phyloP scores from a whole-genome alignment of 768 basidiomycete genomes.

The Suillus hirtellus region DNA sequence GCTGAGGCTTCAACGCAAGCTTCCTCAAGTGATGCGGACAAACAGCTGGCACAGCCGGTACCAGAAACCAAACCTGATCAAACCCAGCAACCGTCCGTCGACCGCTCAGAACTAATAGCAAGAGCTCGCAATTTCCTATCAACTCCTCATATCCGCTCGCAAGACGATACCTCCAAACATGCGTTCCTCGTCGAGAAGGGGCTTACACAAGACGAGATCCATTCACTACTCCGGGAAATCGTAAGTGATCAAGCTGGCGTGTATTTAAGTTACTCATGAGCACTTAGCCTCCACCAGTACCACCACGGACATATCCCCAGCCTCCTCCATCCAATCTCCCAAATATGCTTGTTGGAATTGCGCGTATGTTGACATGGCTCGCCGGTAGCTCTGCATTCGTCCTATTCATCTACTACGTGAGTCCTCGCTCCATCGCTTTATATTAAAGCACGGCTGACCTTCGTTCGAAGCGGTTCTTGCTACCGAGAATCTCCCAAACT shows the following conservation, averaged over 20 bases:
- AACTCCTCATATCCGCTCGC: constrained; percentile 63
- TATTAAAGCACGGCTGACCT: constrained; percentile 12
- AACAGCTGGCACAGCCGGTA: background rate
- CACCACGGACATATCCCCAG: constrained; percentile 74
- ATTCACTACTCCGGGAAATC: constrained; percentile 53
- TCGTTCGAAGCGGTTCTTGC: constrained; percentile 57
- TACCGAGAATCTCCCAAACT: constrained; percentile 63
- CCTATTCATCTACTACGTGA: constrained; percentile 66
- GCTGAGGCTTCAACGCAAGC: background rate
- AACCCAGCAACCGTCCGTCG: constrained; percentile 8
- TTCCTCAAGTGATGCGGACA: background rate
- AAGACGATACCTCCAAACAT: constrained; percentile 57
- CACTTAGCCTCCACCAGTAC: constrained; percentile 49
- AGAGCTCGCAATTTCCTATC: constrained; percentile 65
- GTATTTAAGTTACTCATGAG: constrained; percentile 5
- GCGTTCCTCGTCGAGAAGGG: constrained; percentile 73
- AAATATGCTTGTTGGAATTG: constrained; percentile 59
- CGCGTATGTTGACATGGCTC: constrained; percentile 65
- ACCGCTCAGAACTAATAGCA: constrained; percentile 46
- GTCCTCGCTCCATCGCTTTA: constrained; percentile 20
- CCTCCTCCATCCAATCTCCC: constrained; percentile 70
- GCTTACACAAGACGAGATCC: constrained; percentile 59
- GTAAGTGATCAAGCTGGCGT: constrained; percentile 38
- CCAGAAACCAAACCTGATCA: background rate
- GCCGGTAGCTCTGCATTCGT: constrained; percentile 60